Percentiles rank a stretch among this genome's conserved stretches.
Evolutionary conservation across 345 rosid species (phyloP).

Genomic region (Punica granatum): DNA sequence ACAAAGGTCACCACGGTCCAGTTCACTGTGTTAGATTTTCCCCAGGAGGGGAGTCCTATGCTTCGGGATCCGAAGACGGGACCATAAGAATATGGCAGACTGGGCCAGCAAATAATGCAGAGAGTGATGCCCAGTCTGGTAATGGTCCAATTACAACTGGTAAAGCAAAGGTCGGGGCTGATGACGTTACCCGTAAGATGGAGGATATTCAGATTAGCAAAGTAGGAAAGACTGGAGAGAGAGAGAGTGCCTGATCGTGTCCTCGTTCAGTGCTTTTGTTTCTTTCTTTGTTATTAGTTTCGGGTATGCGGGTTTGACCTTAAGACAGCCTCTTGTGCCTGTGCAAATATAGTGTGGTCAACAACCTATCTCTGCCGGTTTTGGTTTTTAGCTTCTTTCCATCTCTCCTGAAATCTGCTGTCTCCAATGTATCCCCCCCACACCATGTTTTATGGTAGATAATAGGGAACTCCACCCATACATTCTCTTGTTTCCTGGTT

Average conservation of each 20-base stretch:
- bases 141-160: slow-evolving; percentile 18
- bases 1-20: slow-evolving; percentile 99
- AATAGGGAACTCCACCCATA: background rate
- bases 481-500: background rate
- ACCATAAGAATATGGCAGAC: slow-evolving; percentile 67
- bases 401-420: background rate
- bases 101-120: slow-evolving; percentile 24
- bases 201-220: slow-evolving; percentile 22
- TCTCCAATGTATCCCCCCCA: background rate
- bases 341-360: background rate
- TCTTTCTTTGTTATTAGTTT: background rate
- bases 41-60: slow-evolving; percentile 90
- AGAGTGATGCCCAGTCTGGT: slow-evolving; percentile 18
- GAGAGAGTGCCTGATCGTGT: slow-evolving; percentile 11
- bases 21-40: slow-evolving; percentile 89
- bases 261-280: background rate
- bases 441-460: background rate
- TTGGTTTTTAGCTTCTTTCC: background rate
- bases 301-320: background rate
- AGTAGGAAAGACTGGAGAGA: slow-evolving; percentile 21
- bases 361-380: background rate
- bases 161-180: slow-evolving; percentile 20
- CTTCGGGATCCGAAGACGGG: slow-evolving; percentile 98
- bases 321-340: background rate
- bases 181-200: slow-evolving; percentile 21